These are phyloP conservation scores for Asterella californica DNA, from an alignment of 225 moss, liverwort and hornwort species.

Conservation along the genomic window DNA sequence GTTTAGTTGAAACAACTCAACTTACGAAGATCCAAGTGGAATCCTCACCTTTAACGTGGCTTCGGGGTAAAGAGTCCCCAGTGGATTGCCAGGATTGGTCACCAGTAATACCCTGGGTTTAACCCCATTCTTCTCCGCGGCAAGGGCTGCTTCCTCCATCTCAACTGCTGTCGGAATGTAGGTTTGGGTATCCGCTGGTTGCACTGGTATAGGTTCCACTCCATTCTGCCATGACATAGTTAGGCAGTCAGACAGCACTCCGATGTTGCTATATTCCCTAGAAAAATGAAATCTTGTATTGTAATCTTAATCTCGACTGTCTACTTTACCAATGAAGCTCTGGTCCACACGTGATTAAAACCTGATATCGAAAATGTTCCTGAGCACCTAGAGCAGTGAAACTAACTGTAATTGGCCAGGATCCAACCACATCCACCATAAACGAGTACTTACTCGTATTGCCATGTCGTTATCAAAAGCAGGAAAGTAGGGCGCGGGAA, in stretches of 20 bases:
- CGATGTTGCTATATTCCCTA: neutral
- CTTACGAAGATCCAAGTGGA: neutral
- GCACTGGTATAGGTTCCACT: conserved; percentile 86
- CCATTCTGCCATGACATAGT: conserved; percentile 61
- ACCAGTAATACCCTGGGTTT: conserved; percentile 69
- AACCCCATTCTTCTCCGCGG: conserved; percentile 65
- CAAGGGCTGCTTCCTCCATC: conserved; percentile 78
- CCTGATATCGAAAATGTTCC: neutral
- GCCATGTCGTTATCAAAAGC: conserved; percentile 98
- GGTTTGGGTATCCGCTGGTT: conserved; percentile 73
- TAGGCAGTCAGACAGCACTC: neutral
- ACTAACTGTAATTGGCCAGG: neutral
- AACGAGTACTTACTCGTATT: conserved; percentile 58
- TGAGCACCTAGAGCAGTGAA: neutral
- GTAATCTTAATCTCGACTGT: neutral
- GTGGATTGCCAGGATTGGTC: conserved; percentile 92
- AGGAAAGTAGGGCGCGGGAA: conserved; percentile 97
- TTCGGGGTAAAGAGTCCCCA: conserved; percentile 97
- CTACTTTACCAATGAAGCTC: neutral
- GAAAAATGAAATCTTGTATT: too few relatives aligned
- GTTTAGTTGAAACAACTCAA: neutral
- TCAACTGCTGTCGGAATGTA: conserved; percentile 81
- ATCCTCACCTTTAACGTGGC: conserved; percentile 71
- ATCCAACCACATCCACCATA: neutral
- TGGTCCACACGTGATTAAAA: neutral